Conservation (phyloP, 768 basidiomycete genomes). For the Boletus subcaerulescens region DNA sequence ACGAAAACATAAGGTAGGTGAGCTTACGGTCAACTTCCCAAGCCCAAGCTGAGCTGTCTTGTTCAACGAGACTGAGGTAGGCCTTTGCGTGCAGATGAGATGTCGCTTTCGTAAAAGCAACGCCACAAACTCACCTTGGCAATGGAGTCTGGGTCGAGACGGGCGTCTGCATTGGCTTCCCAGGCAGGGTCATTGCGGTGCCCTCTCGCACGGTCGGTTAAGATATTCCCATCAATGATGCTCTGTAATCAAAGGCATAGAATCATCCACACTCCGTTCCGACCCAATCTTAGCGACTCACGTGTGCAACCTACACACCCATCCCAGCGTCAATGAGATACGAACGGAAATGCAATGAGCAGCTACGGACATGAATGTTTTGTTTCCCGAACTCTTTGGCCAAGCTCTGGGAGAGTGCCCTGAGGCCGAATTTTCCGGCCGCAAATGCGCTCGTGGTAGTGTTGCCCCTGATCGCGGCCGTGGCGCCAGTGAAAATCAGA, state of each 20-base stretch:
- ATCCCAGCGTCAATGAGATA: not conserved
- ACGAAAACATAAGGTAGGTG: not conserved
- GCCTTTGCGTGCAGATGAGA: conserved; percentile 38
- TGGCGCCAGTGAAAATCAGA: conserved; percentile 72
- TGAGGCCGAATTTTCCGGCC: conserved; percentile 58
- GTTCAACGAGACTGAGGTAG: conserved; percentile 63
- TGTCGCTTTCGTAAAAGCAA: not conserved
- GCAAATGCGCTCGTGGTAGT: conserved; percentile 58
- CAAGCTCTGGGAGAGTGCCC: conserved; percentile 67
- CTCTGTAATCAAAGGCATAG: conserved; percentile 35
- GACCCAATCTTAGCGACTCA: conserved; percentile 32
- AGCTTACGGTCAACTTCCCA: conserved; percentile 77
- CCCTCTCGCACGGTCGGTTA: conserved; percentile 37
- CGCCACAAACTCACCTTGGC: conserved; percentile 48
- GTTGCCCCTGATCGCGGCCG: conserved; percentile 64
- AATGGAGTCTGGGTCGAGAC: conserved; percentile 64
- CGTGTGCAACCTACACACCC: conserved; percentile 55
- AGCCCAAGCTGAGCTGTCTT: conserved; percentile 70
- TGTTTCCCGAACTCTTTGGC: conserved; percentile 73
- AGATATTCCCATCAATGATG: conserved; percentile 65
- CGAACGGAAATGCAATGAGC: not conserved
- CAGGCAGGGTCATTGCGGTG: conserved; percentile 34
- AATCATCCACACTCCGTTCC: not conserved
- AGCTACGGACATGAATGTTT: conserved; percentile 59
- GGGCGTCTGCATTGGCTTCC: conserved; percentile 43